Base-by-base conservation (phyloP, 352 stramenopile species). In the Phytophthora fragariaefolia region DNA sequence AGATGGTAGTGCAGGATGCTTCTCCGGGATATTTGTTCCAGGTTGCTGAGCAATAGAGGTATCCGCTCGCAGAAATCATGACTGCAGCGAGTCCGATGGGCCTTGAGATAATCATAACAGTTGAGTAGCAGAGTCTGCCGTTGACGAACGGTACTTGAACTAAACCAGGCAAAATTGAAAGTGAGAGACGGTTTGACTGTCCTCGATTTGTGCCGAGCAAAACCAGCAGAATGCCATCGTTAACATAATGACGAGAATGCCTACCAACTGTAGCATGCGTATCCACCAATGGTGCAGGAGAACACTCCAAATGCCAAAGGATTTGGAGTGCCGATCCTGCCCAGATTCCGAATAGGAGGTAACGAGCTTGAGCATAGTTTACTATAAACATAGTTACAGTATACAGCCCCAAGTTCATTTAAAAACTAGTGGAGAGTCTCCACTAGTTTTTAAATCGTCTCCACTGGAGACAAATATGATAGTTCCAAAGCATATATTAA, bases 271-370 rank as follows among this genome's bases (percentile, higher is more conserved):
- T 23, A 15, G 5, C n/a, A 45, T 45, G 38, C 17, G 17, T 45
- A 45, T 24, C 38, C 38, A 45, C 38, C 38, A 45, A 15, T 45
- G 38, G 38, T 45, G 6, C n/a, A 23, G 13, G 13, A 10, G 17
- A 45, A 45, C 32, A 40, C 13, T 18, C 38, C 20, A 9, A 45
- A n/a, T 45, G 17, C 38, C 23, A 12, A 15, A 10, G 6, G 38
- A 45, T 45, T 45, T 15, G 38, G 23, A 45, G 23, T 45, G 38
- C 38, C 38, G 38, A 45, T 45, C 38, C 38, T 45, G 38, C 38
- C n/a, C 38, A 45, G 38, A 45, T n/a, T 45, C 38, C 38, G 38
- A 13, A 45, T 23, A 45, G 38, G 38, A 45, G 38, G 38, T n/a
- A 23, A 23, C 17, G 38, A 45, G n/a, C 17, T 7, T 45, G 34